Evolutionary conservation across 768 basidiomycete genomes (phyloP), one percentile per base, ranked within the genome.

Genomic region (Termitomyces sp.): DNA sequence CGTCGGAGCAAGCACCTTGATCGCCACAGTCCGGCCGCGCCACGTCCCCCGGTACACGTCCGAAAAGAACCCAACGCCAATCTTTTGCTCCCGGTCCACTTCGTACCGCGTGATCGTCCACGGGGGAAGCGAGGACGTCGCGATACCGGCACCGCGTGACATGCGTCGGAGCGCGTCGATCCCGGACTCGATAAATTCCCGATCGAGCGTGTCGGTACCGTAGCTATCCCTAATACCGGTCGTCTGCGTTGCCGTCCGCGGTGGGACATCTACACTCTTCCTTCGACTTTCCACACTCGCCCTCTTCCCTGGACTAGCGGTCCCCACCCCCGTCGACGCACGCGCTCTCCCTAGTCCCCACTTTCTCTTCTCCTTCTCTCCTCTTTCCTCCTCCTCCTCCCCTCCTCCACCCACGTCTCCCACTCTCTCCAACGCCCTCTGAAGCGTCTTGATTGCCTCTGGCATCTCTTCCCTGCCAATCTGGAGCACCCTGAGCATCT

Each of bases 101-200:
- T 95, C 92, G 63, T 88, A 90, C 51, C 77, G 74, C 3, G 89
- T 91, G 62, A 91, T 90, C 3, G 89, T 89, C 89, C 89, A 92
- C 59, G 76, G 79, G 0, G 89, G 89, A 31, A 90, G 62, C 40
- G 69, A 74, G 25, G 55, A 56, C 5, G 32, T 38, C 1, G 31
- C 4, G 23, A 49, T 17, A 0, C 55, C 55, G 0, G 56, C 27
- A 68, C 68, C 27, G 64, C 71, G 35, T 3, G 56, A 61, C 75
- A 91, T 71, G 60, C 87, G 74, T 54, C 83, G 72, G 61, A 91
- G 74, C 5, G 87, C 85, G 53, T 90, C 89, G 53, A 90, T 85
- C 5, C 87, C 84, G 34, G 76, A 81, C 66, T 90, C 87, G 53
- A 89, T 78, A 66, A 90, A 89, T 68, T 87, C 84, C 35, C 77